phyloP scores from a whole-genome alignment of 805 yeast species.

The Helenozyma rhizophorensis region DNA sequence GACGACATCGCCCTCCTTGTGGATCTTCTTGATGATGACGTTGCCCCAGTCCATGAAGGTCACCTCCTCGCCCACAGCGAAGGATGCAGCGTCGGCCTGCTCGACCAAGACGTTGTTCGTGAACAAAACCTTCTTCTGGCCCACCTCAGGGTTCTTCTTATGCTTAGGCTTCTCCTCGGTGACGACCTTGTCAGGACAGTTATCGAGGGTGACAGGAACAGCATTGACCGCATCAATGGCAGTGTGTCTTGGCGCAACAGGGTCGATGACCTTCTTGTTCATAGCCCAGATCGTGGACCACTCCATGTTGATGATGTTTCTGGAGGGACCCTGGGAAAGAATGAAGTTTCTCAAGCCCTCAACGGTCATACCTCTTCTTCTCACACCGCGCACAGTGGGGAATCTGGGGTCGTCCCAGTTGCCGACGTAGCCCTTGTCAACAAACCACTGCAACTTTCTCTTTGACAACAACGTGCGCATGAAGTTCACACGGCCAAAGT shows the following conservation, averaged over 20 bases:
- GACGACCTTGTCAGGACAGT: slow-evolving; percentile 62
- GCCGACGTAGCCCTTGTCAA: slow-evolving; percentile 78
- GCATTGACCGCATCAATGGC: slow-evolving; percentile 65
- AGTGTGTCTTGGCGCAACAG: slow-evolving; percentile 92
- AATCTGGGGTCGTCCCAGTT: slow-evolving; percentile 99
- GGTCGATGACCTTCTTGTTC: slow-evolving; percentile 96
- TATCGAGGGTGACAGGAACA: slow-evolving; percentile 62
- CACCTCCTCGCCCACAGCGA: slow-evolving; percentile 80
- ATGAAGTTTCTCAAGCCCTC: slow-evolving; percentile 95
- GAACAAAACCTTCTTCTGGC: slow-evolving; percentile 73
- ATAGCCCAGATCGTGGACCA: slow-evolving; percentile 98
- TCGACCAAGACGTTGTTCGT: slow-evolving; percentile 66
- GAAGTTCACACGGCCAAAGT: slow-evolving; percentile 95
- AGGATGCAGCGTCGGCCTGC: slow-evolving; percentile 72
- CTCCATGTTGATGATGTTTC: slow-evolving; percentile 92
- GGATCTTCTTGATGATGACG: slow-evolving; percentile 68
- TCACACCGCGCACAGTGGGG: slow-evolving; percentile 99
- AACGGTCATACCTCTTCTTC: slow-evolving; percentile 99
- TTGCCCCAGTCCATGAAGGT: slow-evolving; percentile 99
- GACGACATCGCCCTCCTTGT: slow-evolving; percentile 56
- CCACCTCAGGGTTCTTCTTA: slow-evolving; percentile 91
- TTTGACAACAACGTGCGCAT: slow-evolving; percentile 92
- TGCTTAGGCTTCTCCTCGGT: slow-evolving; percentile 83
- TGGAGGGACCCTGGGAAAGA: slow-evolving; percentile 95
- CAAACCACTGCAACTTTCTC: slow-evolving; percentile 99